Base-by-base conservation (phyloP, 2,329 filamentous ascomycete genomes). In the Colletotrichum cordylinicola region DNA sequence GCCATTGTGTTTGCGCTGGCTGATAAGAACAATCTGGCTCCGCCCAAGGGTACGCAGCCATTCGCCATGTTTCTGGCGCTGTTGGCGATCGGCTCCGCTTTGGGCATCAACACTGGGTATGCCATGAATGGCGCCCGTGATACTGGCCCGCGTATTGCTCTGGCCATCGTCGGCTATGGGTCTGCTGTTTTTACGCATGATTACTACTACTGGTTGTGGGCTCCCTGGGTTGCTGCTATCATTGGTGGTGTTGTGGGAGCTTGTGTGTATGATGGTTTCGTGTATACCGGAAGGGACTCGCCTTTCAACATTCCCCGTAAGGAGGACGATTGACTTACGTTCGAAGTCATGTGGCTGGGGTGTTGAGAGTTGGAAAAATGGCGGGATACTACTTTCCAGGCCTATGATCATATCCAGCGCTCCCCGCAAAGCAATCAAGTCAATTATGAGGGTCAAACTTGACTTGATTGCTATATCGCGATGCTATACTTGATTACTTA, bases 101-200 rank as follows among this genome's bases (percentile, higher is more conserved):
- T 86, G 2, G 84, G 82, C 0, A 84, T 84, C 55, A 85, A 85
- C 58, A 84, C 82, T 8, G 84, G 83, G 4, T 82, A 83, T 5
- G 81, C 84, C 0, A 68, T 86, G 70, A 86, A 85, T 33, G 83
- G 84, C 16, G 84, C 84, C 0, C 83, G 83, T 6, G 84, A 85
- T 37, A 83, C 85, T 48, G 84, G 84, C 2, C 83, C 83, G 1
- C 79, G 83, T 0, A 78, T 85, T 0, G 76, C 84, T 2, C 79
- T 82, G 8, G 82, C 82, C 31, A 80, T 82, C 1, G 80, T 81
- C 15, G 83, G 83, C 1, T 84, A 82, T 65, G 77, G 69, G 4
- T 76, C 77, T 1, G 79, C 80, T 29, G 79, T 83, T 10, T 85
- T 83, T 69, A 76, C 70, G 8, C 74, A 76, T 15, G 48, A 75